phyloP scores from a whole-genome alignment of 83 land plant species.

The Thuja plicata region DNA sequence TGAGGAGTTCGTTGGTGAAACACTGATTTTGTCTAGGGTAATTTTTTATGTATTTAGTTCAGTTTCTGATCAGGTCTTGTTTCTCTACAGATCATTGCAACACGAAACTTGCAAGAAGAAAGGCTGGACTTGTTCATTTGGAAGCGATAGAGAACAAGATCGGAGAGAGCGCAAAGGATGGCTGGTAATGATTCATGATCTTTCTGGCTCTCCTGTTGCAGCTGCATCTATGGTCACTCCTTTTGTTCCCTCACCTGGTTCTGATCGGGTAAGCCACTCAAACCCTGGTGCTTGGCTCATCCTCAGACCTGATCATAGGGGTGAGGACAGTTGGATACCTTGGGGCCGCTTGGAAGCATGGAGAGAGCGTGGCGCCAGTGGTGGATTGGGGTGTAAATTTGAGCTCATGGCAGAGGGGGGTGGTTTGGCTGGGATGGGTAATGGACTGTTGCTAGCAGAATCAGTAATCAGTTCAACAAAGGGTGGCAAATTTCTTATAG shows the following conservation, averaged over 20 bases:
- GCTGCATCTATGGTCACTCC: constrained; percentile 66
- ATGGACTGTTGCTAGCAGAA: constrained; percentile 47
- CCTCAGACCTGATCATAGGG: constrained; percentile 34
- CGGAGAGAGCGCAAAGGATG: constrained; percentile 49
- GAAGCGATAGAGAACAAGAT: constrained; percentile 15
- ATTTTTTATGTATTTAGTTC: background rate
- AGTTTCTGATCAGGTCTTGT: constrained; percentile 9
- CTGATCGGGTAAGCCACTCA: constrained; percentile 41
- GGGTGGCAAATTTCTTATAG: constrained; percentile 57
- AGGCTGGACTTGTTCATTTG: background rate
- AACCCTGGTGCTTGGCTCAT: constrained; percentile 66
- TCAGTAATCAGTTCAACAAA: constrained; percentile 31
- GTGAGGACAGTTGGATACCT: constrained; percentile 36
- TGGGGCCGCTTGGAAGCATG: constrained; percentile 61
- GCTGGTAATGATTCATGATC: constrained; percentile 50
- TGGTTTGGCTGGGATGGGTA: constrained; percentile 21
- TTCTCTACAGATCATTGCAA: background rate
- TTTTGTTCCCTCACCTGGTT: constrained; percentile 44
- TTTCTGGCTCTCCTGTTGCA: constrained; percentile 56
- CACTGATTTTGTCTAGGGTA: background rate
- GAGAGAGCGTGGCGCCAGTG: constrained; percentile 29
- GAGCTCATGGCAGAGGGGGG: constrained; percentile 41
- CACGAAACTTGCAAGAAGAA: background rate
- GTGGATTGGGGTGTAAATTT: constrained; percentile 35
- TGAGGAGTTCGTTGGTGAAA: background rate